Percentiles rank a stretch among this genome's conserved stretches.
phyloP scores from a whole-genome alignment of 208 protist species.

The Blechomonas ayalai region DNA sequence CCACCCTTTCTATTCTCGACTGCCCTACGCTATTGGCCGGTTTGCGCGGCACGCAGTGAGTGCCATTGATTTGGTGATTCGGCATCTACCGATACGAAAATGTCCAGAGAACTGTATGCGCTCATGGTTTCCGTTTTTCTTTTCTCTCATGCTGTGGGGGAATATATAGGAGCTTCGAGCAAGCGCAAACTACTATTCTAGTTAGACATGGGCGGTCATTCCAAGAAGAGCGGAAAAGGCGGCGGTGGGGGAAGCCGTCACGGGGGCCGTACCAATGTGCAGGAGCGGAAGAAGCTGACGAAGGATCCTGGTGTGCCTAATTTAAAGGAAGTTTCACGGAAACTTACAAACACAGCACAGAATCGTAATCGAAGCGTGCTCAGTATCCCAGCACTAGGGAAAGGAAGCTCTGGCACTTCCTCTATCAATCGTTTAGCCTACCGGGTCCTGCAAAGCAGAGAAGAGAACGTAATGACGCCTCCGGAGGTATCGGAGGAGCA shows the following conservation, averaged over 20 bases:
- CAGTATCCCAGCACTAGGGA: conserved; percentile 38
- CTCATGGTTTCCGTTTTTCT: no score
- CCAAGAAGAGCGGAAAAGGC: conserved; percentile 79
- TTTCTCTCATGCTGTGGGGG: not conserved
- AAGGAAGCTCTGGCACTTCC: not conserved
- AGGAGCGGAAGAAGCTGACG: conserved; percentile 42
- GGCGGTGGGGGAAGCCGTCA: conserved; percentile 44
- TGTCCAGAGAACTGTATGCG: no score
- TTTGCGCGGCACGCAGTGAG: no score
- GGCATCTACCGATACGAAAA: no score
- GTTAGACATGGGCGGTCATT: conserved; percentile 85
- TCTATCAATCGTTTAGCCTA: not conserved
- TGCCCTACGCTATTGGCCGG: no score
- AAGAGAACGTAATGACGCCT: not conserved
- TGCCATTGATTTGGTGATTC: no score
- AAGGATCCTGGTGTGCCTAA: conserved; percentile 80
- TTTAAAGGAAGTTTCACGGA: conserved; percentile 52
- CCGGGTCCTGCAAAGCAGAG: not conserved
- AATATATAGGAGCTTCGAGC: no score
- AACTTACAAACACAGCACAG: conserved; percentile 51
- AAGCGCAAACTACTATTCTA: no score
- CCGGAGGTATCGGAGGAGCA: conserved; percentile 20
- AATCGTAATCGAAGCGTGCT: conserved; percentile 62
- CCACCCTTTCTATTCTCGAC: no score
- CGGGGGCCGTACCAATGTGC: conserved; percentile 14